Percentiles rank a stretch among this genome's conserved stretches.
These are phyloP conservation scores for Thalassiosira exigua DNA, from an alignment of 352 stramenopile species.

Conservation along the genomic window DNA sequence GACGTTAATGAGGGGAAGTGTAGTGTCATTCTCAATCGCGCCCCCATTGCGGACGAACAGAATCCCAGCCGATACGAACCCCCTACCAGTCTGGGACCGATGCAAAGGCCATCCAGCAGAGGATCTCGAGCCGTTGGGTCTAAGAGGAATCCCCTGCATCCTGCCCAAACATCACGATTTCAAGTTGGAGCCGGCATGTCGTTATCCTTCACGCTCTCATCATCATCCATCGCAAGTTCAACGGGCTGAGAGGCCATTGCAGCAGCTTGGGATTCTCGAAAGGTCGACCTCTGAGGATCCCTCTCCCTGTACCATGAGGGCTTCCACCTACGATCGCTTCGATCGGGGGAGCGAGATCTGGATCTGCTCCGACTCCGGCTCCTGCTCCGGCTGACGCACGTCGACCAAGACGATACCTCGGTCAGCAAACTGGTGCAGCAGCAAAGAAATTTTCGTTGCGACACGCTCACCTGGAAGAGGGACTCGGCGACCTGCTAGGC, in stretches of 20 bases:
- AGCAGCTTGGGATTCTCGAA: not conserved
- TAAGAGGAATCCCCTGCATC: no score
- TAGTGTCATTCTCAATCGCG: no score
- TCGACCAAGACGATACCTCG: not conserved
- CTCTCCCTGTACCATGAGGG: slow-evolving; percentile 34
- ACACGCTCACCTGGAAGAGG: slow-evolving; percentile 36
- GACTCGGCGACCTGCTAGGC: slow-evolving; percentile 30
- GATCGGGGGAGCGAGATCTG: slow-evolving; percentile 36
- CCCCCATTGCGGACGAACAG: not conserved
- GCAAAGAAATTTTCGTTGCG: not conserved
- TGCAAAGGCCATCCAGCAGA: no score
- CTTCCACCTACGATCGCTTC: not conserved
- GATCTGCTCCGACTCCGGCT: slow-evolving; percentile 35
- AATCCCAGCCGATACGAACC: no score
- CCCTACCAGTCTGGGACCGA: no score
- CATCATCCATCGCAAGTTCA: slow-evolving; percentile 32
- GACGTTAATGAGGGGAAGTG: no score
- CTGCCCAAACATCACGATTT: no score
- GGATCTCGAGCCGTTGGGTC: no score
- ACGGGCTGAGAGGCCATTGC: not conserved
- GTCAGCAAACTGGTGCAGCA: not conserved
- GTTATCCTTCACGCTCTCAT: not conserved
- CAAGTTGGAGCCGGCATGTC: no score
- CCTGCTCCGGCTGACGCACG: slow-evolving; percentile 15
- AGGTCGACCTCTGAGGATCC: slow-evolving; percentile 9